Evolutionary conservation across 202 grass and related monocot species (phyloP).

Genomic region (Panicum virgatum): DNA sequence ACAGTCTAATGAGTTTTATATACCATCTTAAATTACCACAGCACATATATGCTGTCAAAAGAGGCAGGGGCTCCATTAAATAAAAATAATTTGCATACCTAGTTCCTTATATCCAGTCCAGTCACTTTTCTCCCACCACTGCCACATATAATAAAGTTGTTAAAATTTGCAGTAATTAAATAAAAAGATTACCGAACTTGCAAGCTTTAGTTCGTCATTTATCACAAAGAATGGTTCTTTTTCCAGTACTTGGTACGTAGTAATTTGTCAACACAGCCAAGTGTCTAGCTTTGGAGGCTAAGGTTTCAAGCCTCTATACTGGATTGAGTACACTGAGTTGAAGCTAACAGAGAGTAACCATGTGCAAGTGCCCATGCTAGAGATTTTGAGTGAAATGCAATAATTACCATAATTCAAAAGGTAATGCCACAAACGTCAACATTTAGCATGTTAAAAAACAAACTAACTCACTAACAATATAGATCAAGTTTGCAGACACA

Average conservation of each 20-base stretch:
- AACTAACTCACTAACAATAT: neutral
- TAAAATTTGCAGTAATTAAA: conserved; percentile 30
- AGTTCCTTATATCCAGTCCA: conserved; percentile 99
- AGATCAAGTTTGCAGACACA: neutral
- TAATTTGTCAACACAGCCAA: neutral
- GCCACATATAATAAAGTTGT: conserved; percentile 46
- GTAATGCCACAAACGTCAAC: neutral
- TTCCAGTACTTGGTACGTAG: neutral
- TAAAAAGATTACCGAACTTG: neutral
- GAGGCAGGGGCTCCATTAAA: neutral
- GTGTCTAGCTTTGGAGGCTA: neutral
- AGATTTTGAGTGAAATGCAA: neutral
- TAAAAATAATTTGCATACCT: conserved; percentile 57
- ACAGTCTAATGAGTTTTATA: neutral
- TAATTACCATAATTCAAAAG: neutral
- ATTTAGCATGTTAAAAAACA: neutral
- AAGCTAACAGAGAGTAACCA: neutral
- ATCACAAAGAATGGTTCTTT: neutral
- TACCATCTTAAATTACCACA: neutral
- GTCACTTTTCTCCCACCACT: conserved; percentile 99
- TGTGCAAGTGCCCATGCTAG: neutral
- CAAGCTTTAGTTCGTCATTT: conserved; percentile 1
- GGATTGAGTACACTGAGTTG: conserved; percentile 9
- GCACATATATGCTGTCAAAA: neutral
- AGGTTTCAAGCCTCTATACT: neutral